Percentiles rank a stretch among this genome's conserved stretches.
Evolutionary conservation across 208 protist species (phyloP).

Genomic region (Acanthamoeba culbertsoni): DNA sequence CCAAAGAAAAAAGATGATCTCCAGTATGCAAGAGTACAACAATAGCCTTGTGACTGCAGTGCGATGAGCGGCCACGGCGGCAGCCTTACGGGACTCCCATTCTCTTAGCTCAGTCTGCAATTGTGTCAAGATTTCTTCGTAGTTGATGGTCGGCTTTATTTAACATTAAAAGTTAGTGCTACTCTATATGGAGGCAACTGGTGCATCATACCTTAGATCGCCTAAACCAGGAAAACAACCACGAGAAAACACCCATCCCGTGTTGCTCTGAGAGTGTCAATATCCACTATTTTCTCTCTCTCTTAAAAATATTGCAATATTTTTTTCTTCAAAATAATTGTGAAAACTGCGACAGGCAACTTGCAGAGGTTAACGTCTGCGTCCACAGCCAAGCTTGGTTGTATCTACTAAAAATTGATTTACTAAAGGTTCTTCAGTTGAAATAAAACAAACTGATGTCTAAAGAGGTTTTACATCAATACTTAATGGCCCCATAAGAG

Average conservation of each 20-base stretch:
- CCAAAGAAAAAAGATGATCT: slow-evolving; percentile 27
- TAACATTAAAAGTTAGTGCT: not conserved
- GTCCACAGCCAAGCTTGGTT: no score
- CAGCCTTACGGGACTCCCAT: not conserved
- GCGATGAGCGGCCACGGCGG: not conserved
- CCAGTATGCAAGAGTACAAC: not conserved
- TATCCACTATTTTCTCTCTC: no score
- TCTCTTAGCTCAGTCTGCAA: not conserved
- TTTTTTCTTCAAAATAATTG: no score
- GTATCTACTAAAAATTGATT: no score
- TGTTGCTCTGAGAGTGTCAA: no score
- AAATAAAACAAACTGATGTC: no score
- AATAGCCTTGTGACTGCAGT: not conserved
- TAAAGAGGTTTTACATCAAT: no score
- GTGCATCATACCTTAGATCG: not conserved
- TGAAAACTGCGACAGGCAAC: no score
- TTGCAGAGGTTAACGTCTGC: no score
- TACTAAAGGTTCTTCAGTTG: no score
- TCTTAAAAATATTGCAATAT: no score
- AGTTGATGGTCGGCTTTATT: not conserved
- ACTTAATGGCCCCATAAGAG: no score
- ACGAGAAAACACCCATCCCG: not conserved
- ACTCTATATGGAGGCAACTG: not conserved
- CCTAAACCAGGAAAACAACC: slow-evolving; percentile 39
- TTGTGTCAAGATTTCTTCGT: slow-evolving; percentile 21